Percentiles rank a stretch among this genome's conserved stretches.
Conservation (phyloP, 805 yeast genomes). For the Ogataea naganishii region DNA sequence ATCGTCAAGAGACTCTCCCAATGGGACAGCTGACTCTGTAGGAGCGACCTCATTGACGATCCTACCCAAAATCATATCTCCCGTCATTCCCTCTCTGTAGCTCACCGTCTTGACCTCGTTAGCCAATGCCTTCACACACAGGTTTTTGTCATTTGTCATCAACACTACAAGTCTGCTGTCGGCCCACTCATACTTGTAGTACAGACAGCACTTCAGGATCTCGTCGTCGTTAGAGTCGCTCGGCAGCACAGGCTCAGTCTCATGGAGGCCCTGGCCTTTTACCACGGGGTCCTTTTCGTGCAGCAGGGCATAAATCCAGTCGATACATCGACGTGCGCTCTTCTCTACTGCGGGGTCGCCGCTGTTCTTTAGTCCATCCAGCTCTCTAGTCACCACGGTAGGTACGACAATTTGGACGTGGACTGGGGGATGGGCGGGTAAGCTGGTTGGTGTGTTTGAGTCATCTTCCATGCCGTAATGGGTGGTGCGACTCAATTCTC, state of each 20-base stretch:
- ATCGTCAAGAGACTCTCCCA: not conserved
- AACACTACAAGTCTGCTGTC: slow-evolving; percentile 43
- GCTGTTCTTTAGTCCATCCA: slow-evolving; percentile 81
- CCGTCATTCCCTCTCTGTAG: slow-evolving; percentile 35
- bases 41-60: slow-evolving; percentile 26
- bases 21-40: slow-evolving; percentile 1
- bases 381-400: slow-evolving; percentile 56
- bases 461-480: too few relatives aligned
- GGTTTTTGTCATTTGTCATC: slow-evolving; percentile 75
- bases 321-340: slow-evolving; percentile 64
- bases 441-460: too few relatives aligned
- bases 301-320: slow-evolving; percentile 62
- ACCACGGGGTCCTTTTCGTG: slow-evolving; percentile 44
- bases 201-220: slow-evolving; percentile 77
- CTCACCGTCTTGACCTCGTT: slow-evolving; percentile 60
- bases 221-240: slow-evolving; percentile 61
- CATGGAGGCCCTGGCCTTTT: slow-evolving; percentile 53
- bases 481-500: too few relatives aligned
- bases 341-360: too few relatives aligned
- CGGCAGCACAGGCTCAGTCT: slow-evolving; percentile 44
- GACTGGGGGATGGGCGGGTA: too few relatives aligned
- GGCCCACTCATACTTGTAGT: slow-evolving; percentile 33
- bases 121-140: slow-evolving; percentile 69
- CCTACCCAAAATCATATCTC: slow-evolving; percentile 31
- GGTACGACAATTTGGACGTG: slow-evolving; percentile 63